Evolutionary conservation across 2,329 filamentous ascomycete genomes (phyloP), one percentile per base, ranked within the genome.

Genomic region (Colletotrichum sp.): DNA sequence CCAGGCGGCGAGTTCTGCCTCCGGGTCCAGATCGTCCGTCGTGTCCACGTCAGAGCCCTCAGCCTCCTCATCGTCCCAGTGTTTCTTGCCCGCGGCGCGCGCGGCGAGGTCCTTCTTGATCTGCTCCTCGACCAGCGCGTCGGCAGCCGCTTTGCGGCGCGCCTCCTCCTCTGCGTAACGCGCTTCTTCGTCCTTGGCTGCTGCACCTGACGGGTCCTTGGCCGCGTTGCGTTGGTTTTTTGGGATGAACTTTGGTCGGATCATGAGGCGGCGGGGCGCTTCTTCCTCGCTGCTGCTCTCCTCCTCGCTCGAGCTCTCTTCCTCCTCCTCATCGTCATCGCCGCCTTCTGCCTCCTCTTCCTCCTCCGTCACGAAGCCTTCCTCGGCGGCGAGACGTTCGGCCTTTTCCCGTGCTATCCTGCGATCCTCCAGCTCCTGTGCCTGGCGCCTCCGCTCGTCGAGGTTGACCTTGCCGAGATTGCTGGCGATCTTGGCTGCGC

Each of bases 1-100:
- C 96, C 97, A 99, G 0, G 96, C 96, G 8, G 96, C 96, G 77
- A 94, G 91, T 84, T 99, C 97, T 9, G 95, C 96, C 77, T 94
- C 96, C 0, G 95, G 94, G 83, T 98, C 96, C 5, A 96, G 80
- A 43, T 92, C 95, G 83, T 99, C 97, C 3, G 93, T 95, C 80
- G 98, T 97, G 84, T 98, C 95, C 24, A 98, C 93, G 64, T 95
- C 94, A 38, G 93, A 92, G 73, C 92, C 91, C 15, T 60, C 66
- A 30, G 88, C 88, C 18, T 89, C 89, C 8, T 92, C 90, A 78
- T 95, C 93, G 80, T 98, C 96, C 96, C 96, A 98, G 80, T 95
- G 93, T 82, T 95, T 95, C 84, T 95, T 96, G 15, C 93, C 93
- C 0, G 92, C 92, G 1, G 93, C 93, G 70, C 93, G 91, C 26